These are phyloP conservation scores for Lentinula guzmanii DNA, from an alignment of 768 basidiomycete species.

Conservation along the genomic window DNA sequence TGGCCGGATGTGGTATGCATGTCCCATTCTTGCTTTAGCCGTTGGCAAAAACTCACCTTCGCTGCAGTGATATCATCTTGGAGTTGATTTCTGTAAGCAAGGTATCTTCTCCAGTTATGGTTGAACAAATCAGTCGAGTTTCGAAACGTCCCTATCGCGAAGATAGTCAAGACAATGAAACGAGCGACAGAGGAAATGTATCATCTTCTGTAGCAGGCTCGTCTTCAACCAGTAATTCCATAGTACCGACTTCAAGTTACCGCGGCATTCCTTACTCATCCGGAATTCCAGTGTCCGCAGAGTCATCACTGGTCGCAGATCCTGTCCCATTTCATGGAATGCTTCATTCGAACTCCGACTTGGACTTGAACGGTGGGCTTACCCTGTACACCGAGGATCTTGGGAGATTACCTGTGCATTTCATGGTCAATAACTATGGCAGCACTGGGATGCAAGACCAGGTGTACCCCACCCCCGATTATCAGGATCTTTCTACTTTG, in stretches of 20 bases:
- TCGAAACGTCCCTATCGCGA: neutral
- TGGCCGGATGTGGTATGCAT: slow-evolving; percentile 40
- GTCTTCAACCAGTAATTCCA: neutral
- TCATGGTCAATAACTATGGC: neutral
- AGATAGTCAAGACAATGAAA: neutral
- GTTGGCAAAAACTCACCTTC: neutral
- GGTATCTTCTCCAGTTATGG: neutral
- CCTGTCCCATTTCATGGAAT: too few species aligned
- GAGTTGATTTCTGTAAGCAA: neutral
- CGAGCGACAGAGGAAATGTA: neutral
- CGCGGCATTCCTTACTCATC: neutral
- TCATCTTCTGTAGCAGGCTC: neutral
- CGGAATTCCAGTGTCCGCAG: neutral
- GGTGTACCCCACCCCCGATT: neutral
- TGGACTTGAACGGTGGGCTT: neutral
- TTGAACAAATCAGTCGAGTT: neutral
- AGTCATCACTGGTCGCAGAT: too few species aligned
- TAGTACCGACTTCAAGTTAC: neutral
- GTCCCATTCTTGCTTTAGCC: too few species aligned
- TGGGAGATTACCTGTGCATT: neutral
- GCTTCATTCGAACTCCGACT: neutral
- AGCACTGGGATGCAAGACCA: neutral
- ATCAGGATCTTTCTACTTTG: neutral
- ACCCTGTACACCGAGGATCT: neutral
- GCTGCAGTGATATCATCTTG: neutral